Base-by-base conservation (phyloP, 768 basidiomycete genomes). In the Rhodocollybia butyracea region DNA sequence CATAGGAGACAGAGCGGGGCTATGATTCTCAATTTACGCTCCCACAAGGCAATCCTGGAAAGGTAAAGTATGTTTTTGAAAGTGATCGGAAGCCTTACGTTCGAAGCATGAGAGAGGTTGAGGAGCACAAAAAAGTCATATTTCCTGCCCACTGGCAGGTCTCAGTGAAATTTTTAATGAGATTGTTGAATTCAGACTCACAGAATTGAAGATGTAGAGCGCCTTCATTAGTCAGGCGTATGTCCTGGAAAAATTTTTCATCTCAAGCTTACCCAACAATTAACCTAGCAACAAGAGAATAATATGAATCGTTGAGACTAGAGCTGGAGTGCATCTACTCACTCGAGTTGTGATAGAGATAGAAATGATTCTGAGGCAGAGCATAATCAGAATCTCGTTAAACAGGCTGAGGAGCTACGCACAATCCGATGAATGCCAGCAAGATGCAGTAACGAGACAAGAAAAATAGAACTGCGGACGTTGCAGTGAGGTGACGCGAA, bases 361-460 rank as follows among this genome's bases (percentile, higher is more conserved):
- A 3, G 86, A 83, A 31, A 83, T 70, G 32, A 88, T 80, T 58
- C 86, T 88, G 54, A 15, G 13, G 21, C 27, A n/a, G 5, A 3
- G 45, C 17, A 55, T 41, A 41, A 54, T 50, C 42, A 31, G n/a
- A 2, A 21, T 45, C 29, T 31, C 13, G 19, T 32, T 22, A 12
- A 31, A 7, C 24, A 19, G 29, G 41, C 30, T 34, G 5, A 30
- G 26, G 13, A 31, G 7, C 29, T 13, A 38, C 53, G 24, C 43
- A 54, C 53, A 54, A 24, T 55, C 86, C 85, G 59, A 84, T 66
- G 61, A 88, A 75, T 3, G 86, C 78, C 55, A 81, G 73, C n/a
- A 89, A 62, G 75, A 88, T 82, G 66, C 83, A 85, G 65, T 89
- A 89, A 57, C 87, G 82, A 64, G 82, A 85, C 24, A 86, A 70